Evolutionary conservation across 345 rosid genomes (phyloP).

Genomic region (Corymbia maculata): DNA sequence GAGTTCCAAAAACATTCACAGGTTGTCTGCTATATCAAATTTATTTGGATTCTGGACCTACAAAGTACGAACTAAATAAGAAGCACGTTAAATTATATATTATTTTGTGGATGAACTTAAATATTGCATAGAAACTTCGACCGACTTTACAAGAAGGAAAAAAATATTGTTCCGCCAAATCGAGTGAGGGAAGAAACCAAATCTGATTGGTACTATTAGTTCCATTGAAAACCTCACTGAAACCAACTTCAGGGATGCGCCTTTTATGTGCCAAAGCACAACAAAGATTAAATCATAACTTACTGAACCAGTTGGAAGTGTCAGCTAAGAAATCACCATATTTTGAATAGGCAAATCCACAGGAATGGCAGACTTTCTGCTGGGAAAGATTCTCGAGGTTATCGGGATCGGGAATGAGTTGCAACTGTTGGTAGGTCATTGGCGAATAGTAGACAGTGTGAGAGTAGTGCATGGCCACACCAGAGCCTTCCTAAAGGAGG

Average conservation of each 20-base stretch:
- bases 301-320: not conserved
- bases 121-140: not conserved
- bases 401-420: not conserved
- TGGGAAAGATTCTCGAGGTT: not conserved
- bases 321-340: not conserved
- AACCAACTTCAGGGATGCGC: not conserved
- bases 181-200: not conserved
- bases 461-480: not conserved
- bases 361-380: not conserved
- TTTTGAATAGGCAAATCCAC: not conserved
- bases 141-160: not conserved
- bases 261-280: not conserved
- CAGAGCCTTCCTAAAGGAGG: not conserved
- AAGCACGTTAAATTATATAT: not conserved
- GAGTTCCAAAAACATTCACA: not conserved
- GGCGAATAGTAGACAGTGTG: not conserved
- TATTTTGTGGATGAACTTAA: not conserved
- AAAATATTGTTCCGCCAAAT: not conserved
- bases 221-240: not conserved
- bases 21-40: not conserved
- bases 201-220: not conserved
- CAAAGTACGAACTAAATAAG: not conserved
- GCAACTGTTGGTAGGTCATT: not conserved
- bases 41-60: not conserved
- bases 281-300: not conserved